Conservation (phyloP, 306 rosid species). For the Calophaca sinica region DNA sequence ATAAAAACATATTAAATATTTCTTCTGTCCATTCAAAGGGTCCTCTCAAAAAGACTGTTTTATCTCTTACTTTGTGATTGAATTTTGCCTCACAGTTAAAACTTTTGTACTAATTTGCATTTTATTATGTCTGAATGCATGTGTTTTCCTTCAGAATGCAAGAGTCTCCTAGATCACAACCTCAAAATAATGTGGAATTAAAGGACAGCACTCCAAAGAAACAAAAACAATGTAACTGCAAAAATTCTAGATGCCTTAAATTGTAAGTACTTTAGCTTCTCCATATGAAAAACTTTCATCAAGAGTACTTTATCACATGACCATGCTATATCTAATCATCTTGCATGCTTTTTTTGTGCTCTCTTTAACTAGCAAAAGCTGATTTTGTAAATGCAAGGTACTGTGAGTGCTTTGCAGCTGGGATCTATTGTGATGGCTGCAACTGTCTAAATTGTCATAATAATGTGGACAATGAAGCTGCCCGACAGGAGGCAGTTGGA, state of each 20-base stretch:
- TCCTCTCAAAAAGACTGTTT: conserved; percentile 15
- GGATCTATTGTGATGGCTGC: conserved; percentile 83
- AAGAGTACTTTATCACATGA: conserved; percentile 21
- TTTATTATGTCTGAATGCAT: conserved; percentile 34
- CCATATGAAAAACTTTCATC: conserved; percentile 10
- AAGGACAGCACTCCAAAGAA: conserved; percentile 85
- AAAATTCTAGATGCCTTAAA: conserved; percentile 90
- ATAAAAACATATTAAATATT: conserved; percentile 22
- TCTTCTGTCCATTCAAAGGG: conserved; percentile 17
- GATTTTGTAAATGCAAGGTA: conserved; percentile 61
- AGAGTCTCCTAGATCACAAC: conserved; percentile 73
- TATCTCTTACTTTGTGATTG: conserved; percentile 3
- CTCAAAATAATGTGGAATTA: conserved; percentile 53
- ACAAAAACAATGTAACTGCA: conserved; percentile 90
- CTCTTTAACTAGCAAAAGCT: conserved; percentile 29
- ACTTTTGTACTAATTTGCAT: conserved; percentile 25
- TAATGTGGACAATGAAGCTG: conserved; percentile 72
- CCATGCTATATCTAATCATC: too few species aligned
- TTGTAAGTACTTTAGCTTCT: conserved; percentile 65
- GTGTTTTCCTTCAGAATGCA: conserved; percentile 65
- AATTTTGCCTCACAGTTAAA: conserved; percentile 13
- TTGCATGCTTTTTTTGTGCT: conserved; percentile 8
- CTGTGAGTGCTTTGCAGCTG: conserved; percentile 87
- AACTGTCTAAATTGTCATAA: conserved; percentile 75
- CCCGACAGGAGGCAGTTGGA: conserved; percentile 73